A percentile compares a stretch with the other conserved stretches of the same genome.
These are phyloP conservation scores for Mikania micrantha DNA, from an alignment of 129 eudicot genomes.

Conservation along the genomic window DNA sequence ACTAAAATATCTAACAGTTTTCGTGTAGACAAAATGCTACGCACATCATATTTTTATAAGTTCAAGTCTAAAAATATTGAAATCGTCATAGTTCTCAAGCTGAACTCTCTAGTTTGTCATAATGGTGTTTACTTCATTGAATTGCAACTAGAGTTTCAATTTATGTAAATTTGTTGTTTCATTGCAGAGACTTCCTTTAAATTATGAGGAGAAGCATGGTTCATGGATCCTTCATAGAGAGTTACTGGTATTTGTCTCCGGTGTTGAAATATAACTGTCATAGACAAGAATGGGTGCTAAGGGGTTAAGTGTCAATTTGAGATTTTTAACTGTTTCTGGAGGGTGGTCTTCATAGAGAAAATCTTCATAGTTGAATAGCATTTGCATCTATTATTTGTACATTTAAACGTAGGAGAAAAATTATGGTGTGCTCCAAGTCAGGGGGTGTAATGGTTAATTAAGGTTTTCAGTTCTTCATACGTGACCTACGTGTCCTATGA, in stretches of 20 bases:
- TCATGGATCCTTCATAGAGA: conserved; percentile 77
- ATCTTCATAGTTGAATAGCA: not conserved
- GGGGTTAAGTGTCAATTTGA: not conserved
- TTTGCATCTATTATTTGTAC: not conserved
- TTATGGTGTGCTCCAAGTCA: not conserved
- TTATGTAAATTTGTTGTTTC: not conserved
- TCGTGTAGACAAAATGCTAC: no score
- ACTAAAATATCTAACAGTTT: no score
- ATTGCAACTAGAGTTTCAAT: not conserved
- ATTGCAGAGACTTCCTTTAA: conserved; percentile 65
- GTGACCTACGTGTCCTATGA: not conserved
- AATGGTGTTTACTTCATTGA: not conserved
- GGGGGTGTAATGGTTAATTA: not conserved
- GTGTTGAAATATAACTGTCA: not conserved
- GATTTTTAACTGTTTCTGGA: not conserved
- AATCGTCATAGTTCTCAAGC: no score
- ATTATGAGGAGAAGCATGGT: conserved; percentile 48
- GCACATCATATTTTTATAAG: no score
- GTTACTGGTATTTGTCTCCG: conserved; percentile 51
- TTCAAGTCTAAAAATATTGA: no score
- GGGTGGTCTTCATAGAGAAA: not conserved
- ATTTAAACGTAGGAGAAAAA: not conserved
- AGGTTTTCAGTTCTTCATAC: not conserved
- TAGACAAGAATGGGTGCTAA: not conserved
- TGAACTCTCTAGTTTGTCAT: not conserved